Base-by-base conservation (phyloP, 1,284 basidiomycete genomes). In the Phylloboletellus chloephorus region DNA sequence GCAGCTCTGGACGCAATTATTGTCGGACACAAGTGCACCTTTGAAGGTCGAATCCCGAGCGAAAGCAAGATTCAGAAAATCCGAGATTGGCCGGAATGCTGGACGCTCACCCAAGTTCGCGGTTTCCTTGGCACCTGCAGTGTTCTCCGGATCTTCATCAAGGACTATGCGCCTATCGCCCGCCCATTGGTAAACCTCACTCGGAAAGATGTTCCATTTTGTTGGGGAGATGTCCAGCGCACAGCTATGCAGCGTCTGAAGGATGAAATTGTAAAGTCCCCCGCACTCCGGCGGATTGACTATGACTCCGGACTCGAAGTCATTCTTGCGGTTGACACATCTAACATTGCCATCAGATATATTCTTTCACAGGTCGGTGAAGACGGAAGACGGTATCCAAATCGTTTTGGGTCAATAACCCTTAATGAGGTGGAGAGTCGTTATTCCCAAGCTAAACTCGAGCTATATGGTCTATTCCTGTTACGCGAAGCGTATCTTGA, bases 361-460 rank as follows among this genome's bases (percentile, higher is more conserved):
- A 52, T 63, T 4, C 37, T 71, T 0, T 56, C 44, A 0, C 67
- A 70, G 38, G 36, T 51, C 16, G 61, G 64, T 26, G 31, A 39
- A 0, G 31, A 51, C 4, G 45, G 58, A 3, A 37, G 47, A 3
- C 15, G 46, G 1, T 54, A 53, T 13, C 56, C 48, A 7, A 49
- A 50, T 0, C 35, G 52, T 1, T 68, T 60, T 37, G 58, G 64
- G 0, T 70, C 66, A 0, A 65, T 73, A 4, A 54, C 57, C 0
- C 56, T 65, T 29, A 67, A 61, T 26, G 56, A 67, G 0, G 31
- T 58, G 0, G 64, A 73, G 46, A 39, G 51, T 0, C 32, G 51
- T 0, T 73, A 68, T 33, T 69, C 63, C 0, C 70, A 73, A 36
- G 52, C 67, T 0, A 72, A 72, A 44, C 48, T 67, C 4, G 65